Conservation (phyloP, 257 asterid genomes). For the Nemophila menziesii region DNA sequence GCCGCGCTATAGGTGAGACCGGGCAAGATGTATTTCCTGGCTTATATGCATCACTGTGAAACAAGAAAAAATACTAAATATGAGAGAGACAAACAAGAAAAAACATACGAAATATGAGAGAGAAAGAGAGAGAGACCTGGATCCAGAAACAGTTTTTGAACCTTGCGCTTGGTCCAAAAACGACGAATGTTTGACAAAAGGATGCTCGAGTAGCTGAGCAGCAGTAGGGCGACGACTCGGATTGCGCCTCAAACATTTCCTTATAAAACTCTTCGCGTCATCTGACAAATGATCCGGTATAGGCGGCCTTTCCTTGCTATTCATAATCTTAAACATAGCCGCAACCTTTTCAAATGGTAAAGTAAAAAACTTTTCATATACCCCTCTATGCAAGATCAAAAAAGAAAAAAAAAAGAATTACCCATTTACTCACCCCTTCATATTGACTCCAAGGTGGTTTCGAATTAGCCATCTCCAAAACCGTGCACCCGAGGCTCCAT, state of each 20-base stretch:
- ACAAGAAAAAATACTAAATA: background rate
- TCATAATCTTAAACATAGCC: constrained; percentile 36
- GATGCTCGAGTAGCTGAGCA: constrained; percentile 41
- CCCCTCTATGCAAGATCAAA: background rate
- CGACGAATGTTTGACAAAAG: constrained; percentile 16
- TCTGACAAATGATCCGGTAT: constrained; percentile 48
- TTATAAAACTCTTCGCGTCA: constrained; percentile 40
- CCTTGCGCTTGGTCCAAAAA: too few relatives aligned
- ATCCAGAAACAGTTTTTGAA: constrained; percentile 4
- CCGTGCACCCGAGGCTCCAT: constrained; percentile 77
- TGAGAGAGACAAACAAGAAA: background rate
- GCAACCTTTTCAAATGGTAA: constrained; percentile 32
- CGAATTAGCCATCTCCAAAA: constrained; percentile 66
- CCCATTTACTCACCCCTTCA: constrained; percentile 32
- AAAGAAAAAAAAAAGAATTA: background rate
- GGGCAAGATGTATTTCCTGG: constrained; percentile 9
- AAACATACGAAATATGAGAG: too few relatives aligned
- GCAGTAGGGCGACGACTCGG: constrained; percentile 50
- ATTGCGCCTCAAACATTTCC: constrained; percentile 45
- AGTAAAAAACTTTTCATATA: background rate
- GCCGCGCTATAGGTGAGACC: constrained; percentile 3
- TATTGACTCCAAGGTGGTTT: constrained; percentile 62
- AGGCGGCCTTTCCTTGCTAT: constrained; percentile 48
- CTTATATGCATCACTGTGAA: constrained; percentile 1
- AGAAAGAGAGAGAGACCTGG: too few relatives aligned